Evolutionary conservation across 2,329 filamentous ascomycete genomes (phyloP).

Genomic region (Lachnum nothofagi): DNA sequence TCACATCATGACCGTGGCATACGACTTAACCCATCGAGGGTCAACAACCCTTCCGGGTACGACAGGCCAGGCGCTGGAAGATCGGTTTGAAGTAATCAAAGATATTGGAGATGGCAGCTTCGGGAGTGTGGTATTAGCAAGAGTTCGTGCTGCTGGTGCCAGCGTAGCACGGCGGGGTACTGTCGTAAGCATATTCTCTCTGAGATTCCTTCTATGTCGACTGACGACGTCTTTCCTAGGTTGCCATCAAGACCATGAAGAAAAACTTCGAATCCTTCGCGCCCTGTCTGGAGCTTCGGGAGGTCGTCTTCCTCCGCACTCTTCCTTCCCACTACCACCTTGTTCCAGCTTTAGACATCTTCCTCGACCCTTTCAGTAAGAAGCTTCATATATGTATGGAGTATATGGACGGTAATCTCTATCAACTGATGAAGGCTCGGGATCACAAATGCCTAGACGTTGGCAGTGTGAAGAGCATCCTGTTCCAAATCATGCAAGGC

Average conservation of each 20-base stretch:
- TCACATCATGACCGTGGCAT: constrained; percentile 72
- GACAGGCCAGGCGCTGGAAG: constrained; percentile 65
- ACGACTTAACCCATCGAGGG: constrained; percentile 67
- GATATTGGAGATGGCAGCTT: constrained; percentile 99
- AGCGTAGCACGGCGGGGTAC: constrained; percentile 85
- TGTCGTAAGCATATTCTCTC: constrained; percentile 59
- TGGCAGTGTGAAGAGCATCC: constrained; percentile 90
- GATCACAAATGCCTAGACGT: constrained; percentile 93
- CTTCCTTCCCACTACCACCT: constrained; percentile 84
- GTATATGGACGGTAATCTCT: constrained; percentile 98
- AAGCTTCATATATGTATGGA: constrained; percentile 99
- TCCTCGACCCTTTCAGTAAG: constrained; percentile 90
- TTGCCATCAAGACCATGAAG: constrained; percentile 99
- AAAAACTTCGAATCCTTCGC: constrained; percentile 93
- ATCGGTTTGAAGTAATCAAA: constrained; percentile 94
- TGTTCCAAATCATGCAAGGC: constrained; percentile 94
- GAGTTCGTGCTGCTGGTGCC: constrained; percentile 84
- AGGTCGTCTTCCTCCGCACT: constrained; percentile 92
- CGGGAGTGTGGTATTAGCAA: constrained; percentile 86
- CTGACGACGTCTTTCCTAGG: constrained; percentile 46
- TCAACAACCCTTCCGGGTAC: constrained; percentile 46
- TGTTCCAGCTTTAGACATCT: constrained; percentile 96
- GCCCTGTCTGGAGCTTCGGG: constrained; percentile 85
- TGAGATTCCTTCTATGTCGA: constrained; percentile 1
- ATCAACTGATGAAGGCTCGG: constrained; percentile 96